phyloP scores from a whole-genome alignment of 176 grass and related monocot species.

The Phoenix roebelenii region DNA sequence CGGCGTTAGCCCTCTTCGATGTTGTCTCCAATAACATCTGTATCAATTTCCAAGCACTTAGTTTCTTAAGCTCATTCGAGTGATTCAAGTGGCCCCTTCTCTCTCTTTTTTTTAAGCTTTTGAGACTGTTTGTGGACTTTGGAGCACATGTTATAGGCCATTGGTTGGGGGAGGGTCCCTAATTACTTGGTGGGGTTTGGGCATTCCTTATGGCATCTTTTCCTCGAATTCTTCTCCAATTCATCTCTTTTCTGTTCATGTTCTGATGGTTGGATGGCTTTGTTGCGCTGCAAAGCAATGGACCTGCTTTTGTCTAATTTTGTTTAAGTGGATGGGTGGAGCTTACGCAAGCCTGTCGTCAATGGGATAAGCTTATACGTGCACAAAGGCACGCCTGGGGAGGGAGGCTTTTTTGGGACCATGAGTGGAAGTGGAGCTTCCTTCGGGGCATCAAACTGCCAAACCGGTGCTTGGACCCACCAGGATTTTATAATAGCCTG shows the following conservation, averaged over 20 bases:
- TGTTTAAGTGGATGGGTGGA: slow-evolving; percentile 15
- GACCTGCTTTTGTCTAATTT: too few species aligned
- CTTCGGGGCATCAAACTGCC: background rate
- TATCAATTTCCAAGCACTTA: background rate
- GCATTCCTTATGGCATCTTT: too few species aligned
- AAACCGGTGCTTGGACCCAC: background rate
- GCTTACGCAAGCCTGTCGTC: slow-evolving; percentile 34
- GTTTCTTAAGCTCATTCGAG: too few species aligned
- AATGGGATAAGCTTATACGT: slow-evolving; percentile 8
- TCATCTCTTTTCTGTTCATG: too few species aligned
- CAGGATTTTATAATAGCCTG: background rate
- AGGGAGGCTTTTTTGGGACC: too few species aligned
- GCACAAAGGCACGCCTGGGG: slow-evolving; percentile 18
- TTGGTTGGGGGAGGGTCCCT: too few species aligned
- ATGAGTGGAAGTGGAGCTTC: background rate
- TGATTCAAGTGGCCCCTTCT: too few species aligned
- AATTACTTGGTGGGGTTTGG: too few species aligned
- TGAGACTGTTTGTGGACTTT: too few species aligned
- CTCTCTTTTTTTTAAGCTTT: too few species aligned
- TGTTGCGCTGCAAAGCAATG: background rate
- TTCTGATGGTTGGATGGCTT: background rate
- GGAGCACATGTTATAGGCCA: too few species aligned
- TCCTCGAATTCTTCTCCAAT: too few species aligned
- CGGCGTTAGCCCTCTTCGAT: background rate
- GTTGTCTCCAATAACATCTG: background rate